Evolutionary conservation across 768 basidiomycete species (phyloP).

Genomic region (Boletales sp.): DNA sequence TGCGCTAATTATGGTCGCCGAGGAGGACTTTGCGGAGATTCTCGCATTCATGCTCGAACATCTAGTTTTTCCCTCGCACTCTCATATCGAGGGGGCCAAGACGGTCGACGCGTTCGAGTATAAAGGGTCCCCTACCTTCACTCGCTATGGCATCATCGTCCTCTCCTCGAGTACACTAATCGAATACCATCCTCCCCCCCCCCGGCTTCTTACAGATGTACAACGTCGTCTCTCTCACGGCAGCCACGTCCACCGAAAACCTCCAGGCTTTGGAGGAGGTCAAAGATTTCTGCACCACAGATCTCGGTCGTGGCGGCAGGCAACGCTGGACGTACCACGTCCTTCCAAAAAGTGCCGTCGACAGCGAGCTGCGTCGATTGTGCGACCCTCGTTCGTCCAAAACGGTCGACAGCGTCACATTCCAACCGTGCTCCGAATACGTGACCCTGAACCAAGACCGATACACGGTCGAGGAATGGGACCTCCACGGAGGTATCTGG

Average conservation of each 20-base stretch:
- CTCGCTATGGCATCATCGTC: constrained; percentile 12
- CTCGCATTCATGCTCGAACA: constrained; percentile 11
- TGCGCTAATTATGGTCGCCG: constrained; percentile 22
- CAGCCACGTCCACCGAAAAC: constrained; percentile 45
- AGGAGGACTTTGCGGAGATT: constrained; percentile 16
- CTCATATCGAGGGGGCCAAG: constrained; percentile 10
- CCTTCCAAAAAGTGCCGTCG: constrained; percentile 39
- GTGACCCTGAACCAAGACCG: constrained; percentile 41
- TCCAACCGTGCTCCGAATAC: constrained; percentile 41
- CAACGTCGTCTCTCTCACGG: constrained; percentile 40
- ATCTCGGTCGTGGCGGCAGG: constrained; percentile 50
- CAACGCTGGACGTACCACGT: constrained; percentile 53
- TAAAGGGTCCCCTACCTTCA: constrained; percentile 16
- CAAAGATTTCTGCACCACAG: constrained; percentile 47
- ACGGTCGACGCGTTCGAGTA: constrained; percentile 4
- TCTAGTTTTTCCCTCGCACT: constrained; percentile 15
- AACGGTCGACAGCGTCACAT: constrained; percentile 37
- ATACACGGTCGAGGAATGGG: constrained; percentile 39
- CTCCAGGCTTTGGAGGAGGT: constrained; percentile 51
- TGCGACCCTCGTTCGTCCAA: constrained; percentile 34
- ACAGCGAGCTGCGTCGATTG: constrained; percentile 37
- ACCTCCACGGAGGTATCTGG: constrained; percentile 39
- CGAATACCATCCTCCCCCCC: neutral
- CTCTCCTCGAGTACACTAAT: constrained; percentile 8
- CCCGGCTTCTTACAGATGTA: constrained; percentile 12